Evolutionary conservation across 1,139 yeast species (phyloP).

Genomic region (Maudiozyma humilis): DNA sequence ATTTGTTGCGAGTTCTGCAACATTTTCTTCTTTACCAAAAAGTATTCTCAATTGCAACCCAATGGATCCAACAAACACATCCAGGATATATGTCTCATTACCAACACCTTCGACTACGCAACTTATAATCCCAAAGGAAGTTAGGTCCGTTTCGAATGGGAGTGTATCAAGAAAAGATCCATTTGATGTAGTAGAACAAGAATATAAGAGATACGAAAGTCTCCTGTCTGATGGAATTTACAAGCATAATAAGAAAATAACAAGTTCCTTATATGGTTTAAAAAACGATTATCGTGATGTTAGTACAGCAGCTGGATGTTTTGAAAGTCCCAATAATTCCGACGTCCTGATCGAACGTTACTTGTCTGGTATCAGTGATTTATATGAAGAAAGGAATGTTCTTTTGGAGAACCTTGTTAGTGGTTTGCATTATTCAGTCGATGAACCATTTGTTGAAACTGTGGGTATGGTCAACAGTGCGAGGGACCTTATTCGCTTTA

Average conservation of each 20-base stretch:
- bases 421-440: constrained; percentile 60
- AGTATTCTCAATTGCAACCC: constrained; percentile 47
- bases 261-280: constrained; percentile 55
- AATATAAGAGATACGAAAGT: constrained; percentile 49
- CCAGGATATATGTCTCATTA: constrained; percentile 51
- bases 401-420: constrained; percentile 62
- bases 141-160: neutral
- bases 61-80: constrained; percentile 42
- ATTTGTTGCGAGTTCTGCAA: constrained; percentile 48
- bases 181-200: constrained; percentile 29
- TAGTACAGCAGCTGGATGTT: constrained; percentile 36
- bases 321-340: constrained; percentile 57
- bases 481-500: constrained; percentile 58
- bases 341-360: constrained; percentile 33
- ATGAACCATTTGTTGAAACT: constrained; percentile 79
- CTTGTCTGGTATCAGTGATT: constrained; percentile 72
- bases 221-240: constrained; percentile 52
- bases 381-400: constrained; percentile 64
- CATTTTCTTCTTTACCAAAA: constrained; percentile 46
- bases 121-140: constrained; percentile 21
- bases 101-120: constrained; percentile 51
- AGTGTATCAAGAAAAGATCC: constrained; percentile 32
- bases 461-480: constrained; percentile 68
- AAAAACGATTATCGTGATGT: constrained; percentile 36
- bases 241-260: constrained; percentile 55